Evolutionary conservation across 176 grass and related monocot genomes (phyloP).

Genomic region (Carex kokanica): DNA sequence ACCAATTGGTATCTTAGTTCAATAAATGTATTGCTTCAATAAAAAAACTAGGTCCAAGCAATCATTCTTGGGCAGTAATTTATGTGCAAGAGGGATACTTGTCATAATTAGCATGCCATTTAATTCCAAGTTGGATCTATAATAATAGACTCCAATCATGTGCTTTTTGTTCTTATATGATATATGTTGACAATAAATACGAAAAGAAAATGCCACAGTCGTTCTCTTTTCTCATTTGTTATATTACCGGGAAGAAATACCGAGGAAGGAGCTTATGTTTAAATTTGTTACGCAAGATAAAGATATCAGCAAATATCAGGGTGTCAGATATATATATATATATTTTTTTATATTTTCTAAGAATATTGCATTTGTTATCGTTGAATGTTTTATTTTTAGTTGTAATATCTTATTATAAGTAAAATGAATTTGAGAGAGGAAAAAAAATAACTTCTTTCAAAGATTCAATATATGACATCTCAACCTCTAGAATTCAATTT

Average conservation of each 20-base stretch:
- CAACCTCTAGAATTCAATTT: not conserved
- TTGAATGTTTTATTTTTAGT: not conserved
- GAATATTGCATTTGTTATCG: not conserved
- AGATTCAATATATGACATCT: not conserved
- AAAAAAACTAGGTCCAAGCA: not conserved
- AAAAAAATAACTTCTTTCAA: not conserved
- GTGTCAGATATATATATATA: not conserved
- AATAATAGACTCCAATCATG: not conserved
- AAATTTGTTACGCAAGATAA: not conserved
- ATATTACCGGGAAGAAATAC: not conserved
- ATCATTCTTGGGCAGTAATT: constrained; percentile 12
- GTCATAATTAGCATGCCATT: constrained; percentile 1
- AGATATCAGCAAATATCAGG: not conserved
- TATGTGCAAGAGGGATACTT: constrained; percentile 6
- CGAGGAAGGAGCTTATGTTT: not conserved
- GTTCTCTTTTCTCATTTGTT: not conserved
- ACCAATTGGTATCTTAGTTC: constrained; percentile 17
- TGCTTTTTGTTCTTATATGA: constrained; percentile 5
- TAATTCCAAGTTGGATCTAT: not conserved
- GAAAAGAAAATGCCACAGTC: not conserved
- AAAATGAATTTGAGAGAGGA: not conserved
- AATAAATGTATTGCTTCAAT: constrained; percentile 8
- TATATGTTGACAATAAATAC: not conserved
- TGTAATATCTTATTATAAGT: not conserved
- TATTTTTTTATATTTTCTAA: not conserved